Evolutionary conservation across 176 grass and related monocot genomes (phyloP).

Genomic region (Oryza officinalis): DNA sequence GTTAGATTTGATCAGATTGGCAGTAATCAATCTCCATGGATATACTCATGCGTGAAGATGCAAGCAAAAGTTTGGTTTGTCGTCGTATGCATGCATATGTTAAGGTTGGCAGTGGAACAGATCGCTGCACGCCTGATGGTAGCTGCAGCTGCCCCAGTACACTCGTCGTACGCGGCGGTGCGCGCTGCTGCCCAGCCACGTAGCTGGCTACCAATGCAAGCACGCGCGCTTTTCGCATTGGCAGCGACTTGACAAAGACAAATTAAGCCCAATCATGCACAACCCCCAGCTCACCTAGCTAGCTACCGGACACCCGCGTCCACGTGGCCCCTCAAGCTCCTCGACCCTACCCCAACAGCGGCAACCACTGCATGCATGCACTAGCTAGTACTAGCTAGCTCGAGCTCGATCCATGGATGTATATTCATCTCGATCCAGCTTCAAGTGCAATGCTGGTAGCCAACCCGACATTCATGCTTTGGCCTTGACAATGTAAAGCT

Average conservation of each 20-base stretch:
- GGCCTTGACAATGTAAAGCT: too few relatives aligned
- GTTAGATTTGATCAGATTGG: background rate
- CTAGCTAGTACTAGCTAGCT: background rate
- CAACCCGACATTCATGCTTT: too few relatives aligned
- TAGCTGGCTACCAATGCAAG: background rate
- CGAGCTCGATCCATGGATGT: too few relatives aligned
- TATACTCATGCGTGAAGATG: background rate
- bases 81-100: background rate
- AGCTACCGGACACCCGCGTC: background rate
- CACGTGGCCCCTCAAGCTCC: slow-evolving; percentile 21
- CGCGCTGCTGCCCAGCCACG: background rate
- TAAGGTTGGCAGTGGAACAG: background rate
- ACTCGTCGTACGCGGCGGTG: background rate
- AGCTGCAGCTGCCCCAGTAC: too few relatives aligned
- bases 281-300: background rate
- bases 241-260: slow-evolving; percentile 2
- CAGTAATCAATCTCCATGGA: background rate
- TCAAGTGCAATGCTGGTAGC: too few relatives aligned
- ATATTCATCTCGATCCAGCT: too few relatives aligned
- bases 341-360: background rate
- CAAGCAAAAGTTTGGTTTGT: background rate
- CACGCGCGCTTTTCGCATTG: background rate
- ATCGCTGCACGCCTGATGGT: background rate
- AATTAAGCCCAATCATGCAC: background rate
- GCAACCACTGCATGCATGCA: background rate